A percentile compares a stretch with the other conserved stretches of the same genome.
Conservation (phyloP, 164 flowering plant species). For the Dillenia turbinata region DNA sequence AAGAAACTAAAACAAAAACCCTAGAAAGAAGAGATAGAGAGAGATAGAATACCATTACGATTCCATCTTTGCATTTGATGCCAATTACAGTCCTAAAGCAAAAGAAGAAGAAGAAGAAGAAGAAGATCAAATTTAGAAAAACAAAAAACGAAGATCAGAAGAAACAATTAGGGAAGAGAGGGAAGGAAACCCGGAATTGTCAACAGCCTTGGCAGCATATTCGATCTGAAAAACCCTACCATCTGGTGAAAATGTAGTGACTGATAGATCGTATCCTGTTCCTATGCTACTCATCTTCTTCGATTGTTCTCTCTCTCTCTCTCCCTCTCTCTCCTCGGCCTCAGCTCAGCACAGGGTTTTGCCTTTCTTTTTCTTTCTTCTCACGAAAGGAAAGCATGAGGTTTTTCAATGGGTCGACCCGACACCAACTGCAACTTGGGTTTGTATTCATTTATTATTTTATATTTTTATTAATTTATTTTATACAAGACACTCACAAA, state of each 20-base stretch:
- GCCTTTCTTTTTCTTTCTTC: too few species aligned
- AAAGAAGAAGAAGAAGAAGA: neutral
- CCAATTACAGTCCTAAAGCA: slow-evolving; percentile 73
- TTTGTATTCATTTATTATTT: too few species aligned
- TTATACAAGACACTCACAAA: too few species aligned
- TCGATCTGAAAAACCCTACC: slow-evolving; percentile 99
- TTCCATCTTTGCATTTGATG: slow-evolving; percentile 86
- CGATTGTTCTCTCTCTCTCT: slow-evolving; percentile 2
- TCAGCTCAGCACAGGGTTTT: neutral
- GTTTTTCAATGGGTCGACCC: too few species aligned
- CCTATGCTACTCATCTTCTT: slow-evolving; percentile 85
- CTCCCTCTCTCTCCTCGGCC: neutral
- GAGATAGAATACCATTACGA: slow-evolving; percentile 48
- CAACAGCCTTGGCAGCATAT: slow-evolving; percentile 97
- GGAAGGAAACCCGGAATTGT: slow-evolving; percentile 73
- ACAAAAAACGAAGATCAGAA: neutral
- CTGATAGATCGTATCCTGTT: slow-evolving; percentile 96
- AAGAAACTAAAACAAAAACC: neutral
- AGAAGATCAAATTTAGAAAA: neutral
- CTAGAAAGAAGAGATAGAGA: neutral
- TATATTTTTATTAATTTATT: too few species aligned
- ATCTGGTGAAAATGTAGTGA: slow-evolving; percentile 96
- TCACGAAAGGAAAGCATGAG: too few species aligned
- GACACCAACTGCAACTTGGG: too few species aligned
- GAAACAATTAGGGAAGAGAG: neutral